Percentiles rank a stretch among this genome's conserved stretches.
These are phyloP conservation scores for Talaromyces piceae DNA, from an alignment of 2,329 filamentous ascomycete genomes.

Conservation along the genomic window DNA sequence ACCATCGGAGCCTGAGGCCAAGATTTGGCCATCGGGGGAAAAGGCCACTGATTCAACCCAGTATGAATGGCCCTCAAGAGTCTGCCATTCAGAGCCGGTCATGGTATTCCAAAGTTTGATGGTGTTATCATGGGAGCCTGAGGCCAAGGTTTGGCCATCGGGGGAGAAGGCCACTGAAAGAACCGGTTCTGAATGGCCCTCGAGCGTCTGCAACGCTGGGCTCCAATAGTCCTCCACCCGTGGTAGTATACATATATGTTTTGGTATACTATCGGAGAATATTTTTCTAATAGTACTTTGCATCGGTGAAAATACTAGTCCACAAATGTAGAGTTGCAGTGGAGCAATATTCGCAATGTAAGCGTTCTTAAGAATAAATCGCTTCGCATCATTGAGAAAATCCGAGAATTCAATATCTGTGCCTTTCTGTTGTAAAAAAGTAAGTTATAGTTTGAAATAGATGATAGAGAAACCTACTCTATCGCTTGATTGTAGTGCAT, in stretches of 20 bases:
- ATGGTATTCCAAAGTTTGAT: conserved; percentile 13
- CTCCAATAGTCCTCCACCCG: conserved; percentile 14
- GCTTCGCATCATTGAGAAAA: conserved; percentile 24
- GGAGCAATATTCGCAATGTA: conserved; percentile 23
- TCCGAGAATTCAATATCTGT: conserved; percentile 7
- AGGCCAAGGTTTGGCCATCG: neutral
- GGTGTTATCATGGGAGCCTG: conserved; percentile 1
- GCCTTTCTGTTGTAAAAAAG: conserved; percentile 8
- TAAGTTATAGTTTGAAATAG: conserved; percentile 2
- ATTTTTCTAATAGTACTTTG: conserved; percentile 18
- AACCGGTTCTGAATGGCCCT: conserved; percentile 18
- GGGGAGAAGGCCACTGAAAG: conserved; percentile 15
- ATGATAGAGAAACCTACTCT: conserved; percentile 11
- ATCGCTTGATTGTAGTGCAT: conserved; percentile 12
- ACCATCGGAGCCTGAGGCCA: conserved; percentile 6
- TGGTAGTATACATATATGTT: conserved; percentile 12
- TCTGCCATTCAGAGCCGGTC: conserved; percentile 8
- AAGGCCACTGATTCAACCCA: conserved; percentile 2
- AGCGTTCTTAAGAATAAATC: conserved; percentile 23
- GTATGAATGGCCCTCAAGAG: conserved; percentile 13
- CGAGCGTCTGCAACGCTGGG: conserved; percentile 18
- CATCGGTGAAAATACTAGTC: conserved; percentile 25
- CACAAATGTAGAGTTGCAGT: conserved; percentile 29
- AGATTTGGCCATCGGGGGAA: neutral
- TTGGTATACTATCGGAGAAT: conserved; percentile 15